phyloP scores from a whole-genome alignment of 371 early-diverging fungal genomes.

The Coemansia sp. region DNA sequence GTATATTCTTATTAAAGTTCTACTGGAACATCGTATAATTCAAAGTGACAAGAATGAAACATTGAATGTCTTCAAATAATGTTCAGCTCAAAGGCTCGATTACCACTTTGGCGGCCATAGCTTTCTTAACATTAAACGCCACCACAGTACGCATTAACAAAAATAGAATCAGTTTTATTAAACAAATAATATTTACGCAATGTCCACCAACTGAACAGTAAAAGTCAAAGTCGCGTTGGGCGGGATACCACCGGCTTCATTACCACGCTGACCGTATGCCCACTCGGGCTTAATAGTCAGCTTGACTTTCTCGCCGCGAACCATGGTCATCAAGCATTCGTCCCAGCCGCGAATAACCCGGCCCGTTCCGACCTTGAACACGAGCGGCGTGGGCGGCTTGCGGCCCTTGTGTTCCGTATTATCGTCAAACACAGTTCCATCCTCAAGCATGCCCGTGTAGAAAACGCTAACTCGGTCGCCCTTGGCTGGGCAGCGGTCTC shows the following conservation, averaged over 20 bases:
- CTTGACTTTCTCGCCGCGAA: conserved; percentile 68
- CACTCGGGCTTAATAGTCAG: conserved; percentile 72
- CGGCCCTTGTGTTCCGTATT: conserved; percentile 55
- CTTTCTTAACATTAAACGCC: no score
- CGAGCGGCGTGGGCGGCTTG: conserved; percentile 60
- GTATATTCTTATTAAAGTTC: no score
- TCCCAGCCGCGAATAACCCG: conserved; percentile 89
- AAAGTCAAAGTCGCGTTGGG: conserved; percentile 81
- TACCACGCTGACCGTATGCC: conserved; percentile 71
- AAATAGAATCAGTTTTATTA: no score
- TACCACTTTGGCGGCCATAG: no score
- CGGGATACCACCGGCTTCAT: conserved; percentile 68
- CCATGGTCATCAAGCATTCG: conserved; percentile 80
- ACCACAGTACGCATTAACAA: no score
- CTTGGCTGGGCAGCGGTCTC: conserved; percentile 56
- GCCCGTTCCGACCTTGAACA: conserved; percentile 83
- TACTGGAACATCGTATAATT: no score
- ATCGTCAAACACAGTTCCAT: conserved; percentile 67
- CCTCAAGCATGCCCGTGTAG: conserved; percentile 65
- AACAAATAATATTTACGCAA: conserved; percentile 56
- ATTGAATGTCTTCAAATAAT: no score
- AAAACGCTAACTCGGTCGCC: conserved; percentile 58
- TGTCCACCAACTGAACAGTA: conserved; percentile 78
- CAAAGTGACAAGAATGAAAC: no score
- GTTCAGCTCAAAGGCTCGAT: no score